Conservation (phyloP, 495 filamentous ascomycete species). For the Neurospora pannonica region DNA sequence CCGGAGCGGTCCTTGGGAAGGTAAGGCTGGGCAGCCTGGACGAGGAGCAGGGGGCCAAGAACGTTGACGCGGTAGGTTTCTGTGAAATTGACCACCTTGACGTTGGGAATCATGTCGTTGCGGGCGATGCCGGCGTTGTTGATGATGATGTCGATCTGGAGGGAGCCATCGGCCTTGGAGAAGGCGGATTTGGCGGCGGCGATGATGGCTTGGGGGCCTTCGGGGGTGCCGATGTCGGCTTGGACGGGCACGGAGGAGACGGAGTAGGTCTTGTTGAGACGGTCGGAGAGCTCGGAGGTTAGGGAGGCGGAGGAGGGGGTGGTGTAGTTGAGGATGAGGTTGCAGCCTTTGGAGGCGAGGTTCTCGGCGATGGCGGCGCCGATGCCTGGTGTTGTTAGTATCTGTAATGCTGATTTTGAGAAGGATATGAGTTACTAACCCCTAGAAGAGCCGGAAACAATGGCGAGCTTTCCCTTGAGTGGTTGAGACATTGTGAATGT, state of each 20-base stretch:
- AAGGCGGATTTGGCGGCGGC: constrained; percentile 16
- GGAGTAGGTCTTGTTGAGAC: constrained; percentile 31
- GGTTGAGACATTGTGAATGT: constrained; percentile 22
- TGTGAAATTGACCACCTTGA: constrained; percentile 53
- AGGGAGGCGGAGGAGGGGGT: constrained; percentile 33
- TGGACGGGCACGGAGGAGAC: constrained; percentile 29
- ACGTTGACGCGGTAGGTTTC: constrained; percentile 75
- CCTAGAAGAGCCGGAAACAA: constrained; percentile 69
- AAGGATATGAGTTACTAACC: constrained; percentile 33
- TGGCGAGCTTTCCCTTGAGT: constrained; percentile 60
- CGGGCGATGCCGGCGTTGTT: constrained; percentile 74
- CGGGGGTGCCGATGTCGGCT: constrained; percentile 34
- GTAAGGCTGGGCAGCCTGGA: constrained; percentile 58
- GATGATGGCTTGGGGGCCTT: constrained; percentile 30
- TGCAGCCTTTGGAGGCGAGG: constrained; percentile 63
- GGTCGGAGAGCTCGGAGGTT: constrained; percentile 22
- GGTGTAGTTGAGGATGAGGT: constrained; percentile 62
- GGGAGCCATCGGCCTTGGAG: constrained; percentile 21
- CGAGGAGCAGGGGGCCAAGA: constrained; percentile 71
- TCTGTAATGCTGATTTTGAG: not conserved
- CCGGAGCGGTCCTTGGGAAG: constrained; percentile 67
- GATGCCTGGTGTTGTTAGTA: constrained; percentile 52
- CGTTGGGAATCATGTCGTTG: constrained; percentile 50
- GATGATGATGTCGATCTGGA: constrained; percentile 78
- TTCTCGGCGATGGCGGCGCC: constrained; percentile 76